Base-by-base conservation (phyloP, 768 basidiomycete species). In the Cystofilobasidium bisporidii region DNA sequence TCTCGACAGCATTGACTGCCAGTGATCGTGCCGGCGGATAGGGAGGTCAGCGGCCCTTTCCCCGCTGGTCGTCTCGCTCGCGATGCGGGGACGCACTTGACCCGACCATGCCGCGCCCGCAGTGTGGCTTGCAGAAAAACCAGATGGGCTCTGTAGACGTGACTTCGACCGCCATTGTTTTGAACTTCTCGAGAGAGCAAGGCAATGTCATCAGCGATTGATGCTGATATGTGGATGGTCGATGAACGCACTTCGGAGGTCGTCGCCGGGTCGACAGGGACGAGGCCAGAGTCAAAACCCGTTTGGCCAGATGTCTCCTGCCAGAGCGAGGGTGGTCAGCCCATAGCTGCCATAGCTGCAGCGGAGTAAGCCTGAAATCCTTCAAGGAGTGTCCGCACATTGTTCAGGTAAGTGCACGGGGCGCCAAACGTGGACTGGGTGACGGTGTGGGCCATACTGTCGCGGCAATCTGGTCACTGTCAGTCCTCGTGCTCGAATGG, bases 101-200 rank as follows among this genome's bases (percentile, higher is more conserved):
- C 15, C 48, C 48, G 48, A 50, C 48, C 48, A 50, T 50, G 22
- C 48, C 48, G n/a, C 26, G 24, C 6, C 48, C 48, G 48, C 48
- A 50, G 48, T 50, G 48, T 2, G 48, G 48, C 14, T 50, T 50
- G 48, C 48, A 50, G 48, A 50, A 50, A 24, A 50, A 50, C 48
- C 48, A 50, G n/a, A 50, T n/a, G 26, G 48, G 48, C 48, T 50
- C 48, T 15, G 48, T 50, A 11, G 48, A 2, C 4, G 3, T 28
- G 48, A 50, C 20, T 24, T 50, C 14, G 26, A 50, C n/a, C 4
- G 3, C 22, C 11, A 50, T 11, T 3, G 48, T 50, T 24, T 50
- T 50, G 48, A 50, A 24, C 48, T 50, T 12, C 8, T 43, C 18
- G 3, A 4, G 48, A 24, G 4, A 50, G 11, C 24, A 50, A 12